A percentile compares a stretch with the other conserved stretches of the same genome.
phyloP scores from a whole-genome alignment of 108 stramenopile genomes.

The Cyclostephanos invisitatus region DNA sequence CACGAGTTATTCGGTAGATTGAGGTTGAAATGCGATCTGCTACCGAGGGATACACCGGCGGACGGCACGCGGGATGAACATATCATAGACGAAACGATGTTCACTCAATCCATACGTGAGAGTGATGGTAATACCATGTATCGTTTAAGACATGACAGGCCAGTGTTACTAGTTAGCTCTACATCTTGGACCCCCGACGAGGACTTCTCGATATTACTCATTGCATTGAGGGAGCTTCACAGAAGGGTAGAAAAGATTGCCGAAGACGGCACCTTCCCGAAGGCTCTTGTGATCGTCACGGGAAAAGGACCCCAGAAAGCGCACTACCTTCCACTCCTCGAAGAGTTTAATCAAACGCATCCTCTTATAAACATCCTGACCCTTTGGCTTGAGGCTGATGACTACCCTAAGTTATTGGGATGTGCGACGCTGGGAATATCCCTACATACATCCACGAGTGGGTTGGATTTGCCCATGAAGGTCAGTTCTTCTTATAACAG shows the following conservation, averaged over 20 bases:
- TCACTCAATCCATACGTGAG: constrained; percentile 48
- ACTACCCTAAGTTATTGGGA: constrained; percentile 93
- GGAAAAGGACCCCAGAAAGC: constrained; percentile 96
- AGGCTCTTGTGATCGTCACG: constrained; percentile 88
- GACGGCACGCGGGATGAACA: background rate
- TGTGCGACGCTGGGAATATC: constrained; percentile 91
- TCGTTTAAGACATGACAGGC: constrained; percentile 58
- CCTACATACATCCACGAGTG: constrained; percentile 96
- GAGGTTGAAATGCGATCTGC: constrained; percentile 22
- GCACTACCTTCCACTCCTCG: constrained; percentile 52
- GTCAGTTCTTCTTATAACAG: constrained; percentile 36
- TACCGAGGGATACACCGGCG: constrained; percentile 2
- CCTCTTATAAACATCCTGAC: constrained; percentile 57
- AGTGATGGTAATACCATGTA: constrained; percentile 12
- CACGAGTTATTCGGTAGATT: constrained; percentile 71
- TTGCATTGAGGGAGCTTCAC: constrained; percentile 83
- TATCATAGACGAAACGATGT: constrained; percentile 51
- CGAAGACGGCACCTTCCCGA: constrained; percentile 21
- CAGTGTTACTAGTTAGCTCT: constrained; percentile 89
- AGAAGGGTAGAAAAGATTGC: constrained; percentile 18
- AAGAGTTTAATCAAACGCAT: constrained; percentile 41
- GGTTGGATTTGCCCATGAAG: constrained; percentile 99
- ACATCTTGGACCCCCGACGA: constrained; percentile 99
- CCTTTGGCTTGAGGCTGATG: constrained; percentile 90
- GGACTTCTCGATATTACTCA: constrained; percentile 93